These are phyloP conservation scores for Ananas comosus DNA, from an alignment of 176 grass and related monocot species.

Conservation along the genomic window DNA sequence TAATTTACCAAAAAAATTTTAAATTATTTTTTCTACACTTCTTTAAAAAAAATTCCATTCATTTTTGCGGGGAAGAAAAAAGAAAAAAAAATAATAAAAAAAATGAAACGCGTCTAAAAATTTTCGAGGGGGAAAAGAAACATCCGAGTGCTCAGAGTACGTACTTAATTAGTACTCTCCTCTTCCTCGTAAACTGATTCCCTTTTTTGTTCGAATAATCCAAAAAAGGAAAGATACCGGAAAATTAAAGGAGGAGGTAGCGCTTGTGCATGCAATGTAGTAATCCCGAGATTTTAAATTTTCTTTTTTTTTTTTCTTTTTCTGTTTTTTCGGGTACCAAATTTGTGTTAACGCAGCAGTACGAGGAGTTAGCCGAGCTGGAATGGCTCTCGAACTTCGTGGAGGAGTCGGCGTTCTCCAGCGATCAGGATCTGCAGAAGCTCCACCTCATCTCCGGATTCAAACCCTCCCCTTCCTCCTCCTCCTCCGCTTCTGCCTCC, in stretches of 20 bases:
- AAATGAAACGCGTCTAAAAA: too few species aligned
- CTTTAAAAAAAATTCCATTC: too few species aligned
- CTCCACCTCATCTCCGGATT: constrained; percentile 61
- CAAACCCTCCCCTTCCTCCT: constrained; percentile 5
- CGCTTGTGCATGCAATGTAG: not conserved
- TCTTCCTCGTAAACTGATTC: not conserved
- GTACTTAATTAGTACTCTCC: too few species aligned
- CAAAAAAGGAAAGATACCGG: not conserved
- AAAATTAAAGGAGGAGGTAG: not conserved
- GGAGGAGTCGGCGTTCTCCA: constrained; percentile 41
- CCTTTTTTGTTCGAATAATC: not conserved
- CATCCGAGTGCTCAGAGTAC: too few species aligned
- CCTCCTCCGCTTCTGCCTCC: constrained; percentile 19
- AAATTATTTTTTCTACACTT: too few species aligned
- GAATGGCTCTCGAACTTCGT: constrained; percentile 93
- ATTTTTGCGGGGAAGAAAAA: too few species aligned
- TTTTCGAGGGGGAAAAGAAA: too few species aligned
- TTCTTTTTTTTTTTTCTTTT: not conserved
- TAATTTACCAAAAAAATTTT: too few species aligned
- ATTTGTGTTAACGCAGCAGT: constrained; percentile 49
- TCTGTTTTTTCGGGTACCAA: not conserved
- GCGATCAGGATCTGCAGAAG: constrained; percentile 82
- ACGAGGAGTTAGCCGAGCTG: constrained; percentile 74
- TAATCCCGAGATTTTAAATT: constrained; percentile 3
- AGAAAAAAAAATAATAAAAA: too few species aligned